Evolutionary conservation across 2,329 filamentous ascomycete genomes (phyloP).

Genomic region (Neodidymelliopsis sp.): DNA sequence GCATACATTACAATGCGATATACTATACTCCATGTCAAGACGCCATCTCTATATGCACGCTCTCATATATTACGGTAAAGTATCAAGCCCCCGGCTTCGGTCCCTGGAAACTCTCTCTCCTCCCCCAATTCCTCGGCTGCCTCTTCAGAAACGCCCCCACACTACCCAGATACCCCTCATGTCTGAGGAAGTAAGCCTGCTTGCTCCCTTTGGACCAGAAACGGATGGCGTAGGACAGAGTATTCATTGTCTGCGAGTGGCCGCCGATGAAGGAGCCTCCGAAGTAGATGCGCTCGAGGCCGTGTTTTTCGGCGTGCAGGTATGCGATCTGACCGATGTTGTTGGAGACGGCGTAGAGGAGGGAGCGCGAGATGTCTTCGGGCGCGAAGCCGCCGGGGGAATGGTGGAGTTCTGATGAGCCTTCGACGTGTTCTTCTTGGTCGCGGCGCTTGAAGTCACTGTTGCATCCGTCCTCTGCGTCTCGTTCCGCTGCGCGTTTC

Average conservation of each 20-base stretch:
- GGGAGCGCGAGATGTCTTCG: slow-evolving; percentile 86
- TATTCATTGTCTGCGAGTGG: slow-evolving; percentile 97
- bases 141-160: slow-evolving; percentile 94
- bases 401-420: slow-evolving; percentile 42
- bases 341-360: slow-evolving; percentile 93
- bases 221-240: slow-evolving; percentile 92
- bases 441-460: slow-evolving; percentile 54
- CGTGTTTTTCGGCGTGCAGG: slow-evolving; percentile 94
- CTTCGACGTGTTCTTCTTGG: slow-evolving; percentile 45
- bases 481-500: slow-evolving; percentile 82
- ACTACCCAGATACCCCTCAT: slow-evolving; percentile 93
- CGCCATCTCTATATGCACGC: slow-evolving; percentile 1
- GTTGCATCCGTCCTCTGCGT: slow-evolving; percentile 73
- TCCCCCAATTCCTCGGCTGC: slow-evolving; percentile 89
- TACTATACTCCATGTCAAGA: neutral
- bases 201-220: slow-evolving; percentile 96
- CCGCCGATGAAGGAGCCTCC: slow-evolving; percentile 96
- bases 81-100: slow-evolving; percentile 15
- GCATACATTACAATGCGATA: too few species aligned
- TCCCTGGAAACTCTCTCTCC: slow-evolving; percentile 76
- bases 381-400: slow-evolving; percentile 67
- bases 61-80: too few species aligned
- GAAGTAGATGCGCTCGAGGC: slow-evolving; percentile 93
- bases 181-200: slow-evolving; percentile 93
- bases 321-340: slow-evolving; percentile 99